Conservation (phyloP, 805 yeast species). For the Suhomyces emberorum region DNA sequence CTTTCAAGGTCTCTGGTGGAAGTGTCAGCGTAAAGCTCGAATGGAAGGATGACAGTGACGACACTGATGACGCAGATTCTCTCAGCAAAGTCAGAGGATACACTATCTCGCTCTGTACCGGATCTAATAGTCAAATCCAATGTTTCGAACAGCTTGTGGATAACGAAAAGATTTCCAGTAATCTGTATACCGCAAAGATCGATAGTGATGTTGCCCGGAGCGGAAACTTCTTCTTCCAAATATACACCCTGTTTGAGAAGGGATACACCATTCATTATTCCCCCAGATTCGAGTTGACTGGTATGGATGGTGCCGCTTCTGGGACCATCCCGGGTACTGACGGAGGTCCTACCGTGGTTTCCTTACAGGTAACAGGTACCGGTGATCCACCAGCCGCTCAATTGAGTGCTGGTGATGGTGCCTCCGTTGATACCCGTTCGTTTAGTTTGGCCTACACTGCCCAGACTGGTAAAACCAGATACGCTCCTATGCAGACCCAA, state of each 20-base stretch:
- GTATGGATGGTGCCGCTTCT: slow-evolving; percentile 68
- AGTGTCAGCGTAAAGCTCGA: slow-evolving; percentile 25
- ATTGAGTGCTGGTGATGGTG: slow-evolving; percentile 16
- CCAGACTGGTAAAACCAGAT: slow-evolving; percentile 78
- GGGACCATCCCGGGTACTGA: slow-evolving; percentile 6
- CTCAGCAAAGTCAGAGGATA: slow-evolving; percentile 42
- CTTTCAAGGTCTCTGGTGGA: slow-evolving; percentile 40
- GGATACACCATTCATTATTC: slow-evolving; percentile 61
- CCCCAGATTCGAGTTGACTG: slow-evolving; percentile 58
- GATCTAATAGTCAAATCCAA: slow-evolving; percentile 49
- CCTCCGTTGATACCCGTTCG: slow-evolving; percentile 37
- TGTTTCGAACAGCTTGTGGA: slow-evolving; percentile 32
- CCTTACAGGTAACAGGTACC: slow-evolving; percentile 28
- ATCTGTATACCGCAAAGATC: slow-evolving; percentile 41
- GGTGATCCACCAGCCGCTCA: slow-evolving; percentile 43
- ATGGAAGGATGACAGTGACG: slow-evolving; percentile 61
- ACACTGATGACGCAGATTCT: slow-evolving; percentile 38
- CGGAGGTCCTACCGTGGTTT: slow-evolving; percentile 4
- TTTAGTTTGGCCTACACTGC: slow-evolving; percentile 66
- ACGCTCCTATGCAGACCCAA: slow-evolving; percentile 91
- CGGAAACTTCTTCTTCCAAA: slow-evolving; percentile 75
- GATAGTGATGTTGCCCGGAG: slow-evolving; percentile 46
- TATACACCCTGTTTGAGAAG: slow-evolving; percentile 44
- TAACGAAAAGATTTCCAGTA: slow-evolving; percentile 13
- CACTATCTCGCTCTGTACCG: slow-evolving; percentile 65